These are phyloP conservation scores for Pholiota adiposa DNA, from an alignment of 1,284 basidiomycete genomes.

Conservation along the genomic window DNA sequence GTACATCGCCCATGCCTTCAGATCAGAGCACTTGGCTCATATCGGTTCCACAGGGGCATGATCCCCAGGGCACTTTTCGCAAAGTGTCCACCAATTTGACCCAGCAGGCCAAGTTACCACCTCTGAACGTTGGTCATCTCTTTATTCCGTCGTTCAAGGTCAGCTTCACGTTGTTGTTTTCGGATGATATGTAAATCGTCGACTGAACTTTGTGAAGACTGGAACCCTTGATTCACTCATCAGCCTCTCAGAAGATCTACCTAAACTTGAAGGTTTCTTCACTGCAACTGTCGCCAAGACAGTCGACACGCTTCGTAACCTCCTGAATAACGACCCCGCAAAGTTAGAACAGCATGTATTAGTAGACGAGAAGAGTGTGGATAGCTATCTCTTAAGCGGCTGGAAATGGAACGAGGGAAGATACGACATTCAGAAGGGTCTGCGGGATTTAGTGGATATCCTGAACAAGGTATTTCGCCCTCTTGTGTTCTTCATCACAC, in stretches of 20 bases:
- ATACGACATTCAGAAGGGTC: slow-evolving; percentile 80
- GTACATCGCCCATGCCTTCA: slow-evolving; percentile 64
- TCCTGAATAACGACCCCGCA: slow-evolving; percentile 87
- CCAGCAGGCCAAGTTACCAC: slow-evolving; percentile 55
- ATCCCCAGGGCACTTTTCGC: slow-evolving; percentile 69
- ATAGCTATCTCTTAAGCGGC: slow-evolving; percentile 77
- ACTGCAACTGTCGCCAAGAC: slow-evolving; percentile 90
- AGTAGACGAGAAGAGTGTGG: slow-evolving; percentile 83
- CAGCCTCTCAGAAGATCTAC: slow-evolving; percentile 88
- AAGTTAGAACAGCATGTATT: slow-evolving; percentile 85
- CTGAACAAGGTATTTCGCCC: slow-evolving; percentile 72
- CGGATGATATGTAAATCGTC: slow-evolving; percentile 12
- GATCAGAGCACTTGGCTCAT: slow-evolving; percentile 87
- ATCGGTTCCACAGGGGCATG: slow-evolving; percentile 75
- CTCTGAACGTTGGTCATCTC: slow-evolving; percentile 57
- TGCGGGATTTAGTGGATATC: slow-evolving; percentile 82
- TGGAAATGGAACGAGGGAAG: slow-evolving; percentile 93
- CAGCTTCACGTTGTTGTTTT: slow-evolving; percentile 14
- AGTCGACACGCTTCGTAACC: slow-evolving; percentile 91
- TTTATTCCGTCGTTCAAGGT: slow-evolving; percentile 83
- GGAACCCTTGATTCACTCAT: slow-evolving; percentile 94
- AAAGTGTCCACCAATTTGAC: slow-evolving; percentile 63
- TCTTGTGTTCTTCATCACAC: neutral
- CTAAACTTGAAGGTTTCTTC: slow-evolving; percentile 91
- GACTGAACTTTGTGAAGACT: slow-evolving; percentile 62